Percentiles rank a stretch among this genome's conserved stretches.
phyloP scores from a whole-genome alignment of 176 grass and related monocot species.

The Luzula sylvatica region DNA sequence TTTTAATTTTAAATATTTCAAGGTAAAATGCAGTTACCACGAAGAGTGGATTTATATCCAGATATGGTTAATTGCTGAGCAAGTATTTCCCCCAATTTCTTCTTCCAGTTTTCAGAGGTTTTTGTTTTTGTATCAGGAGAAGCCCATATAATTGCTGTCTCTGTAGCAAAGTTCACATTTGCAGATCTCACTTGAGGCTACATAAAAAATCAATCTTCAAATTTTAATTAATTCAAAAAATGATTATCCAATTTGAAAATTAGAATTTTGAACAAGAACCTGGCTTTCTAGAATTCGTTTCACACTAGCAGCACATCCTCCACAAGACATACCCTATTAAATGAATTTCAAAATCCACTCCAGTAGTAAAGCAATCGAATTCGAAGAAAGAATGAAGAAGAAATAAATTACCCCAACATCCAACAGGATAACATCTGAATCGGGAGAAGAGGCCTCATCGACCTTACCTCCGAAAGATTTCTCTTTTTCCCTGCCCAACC shows the following conservation, averaged over 20 bases:
- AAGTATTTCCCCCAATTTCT: constrained; percentile 70
- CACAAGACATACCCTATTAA: constrained; percentile 87
- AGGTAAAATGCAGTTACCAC: constrained; percentile 37
- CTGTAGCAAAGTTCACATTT: constrained; percentile 89
- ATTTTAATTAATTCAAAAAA: constrained; percentile 10
- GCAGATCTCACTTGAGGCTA: constrained; percentile 67
- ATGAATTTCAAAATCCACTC: neutral
- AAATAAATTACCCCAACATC: constrained; percentile 69
- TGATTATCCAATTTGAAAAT: neutral
- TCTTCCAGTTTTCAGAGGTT: constrained; percentile 55
- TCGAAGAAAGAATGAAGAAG: neutral
- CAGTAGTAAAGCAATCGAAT: neutral
- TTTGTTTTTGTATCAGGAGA: constrained; percentile 24
- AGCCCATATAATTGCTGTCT: constrained; percentile 72
- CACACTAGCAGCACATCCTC: constrained; percentile 84
- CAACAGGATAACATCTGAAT: constrained; percentile 65
- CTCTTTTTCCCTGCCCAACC: constrained; percentile 25
- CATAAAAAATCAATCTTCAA: constrained; percentile 21
- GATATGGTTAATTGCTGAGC: constrained; percentile 54
- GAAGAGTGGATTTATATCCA: constrained; percentile 86
- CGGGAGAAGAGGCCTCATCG: constrained; percentile 34
- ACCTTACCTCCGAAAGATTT: constrained; percentile 20
- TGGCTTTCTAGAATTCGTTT: constrained; percentile 87
- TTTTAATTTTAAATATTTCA: constrained; percentile 8
- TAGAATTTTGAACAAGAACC: constrained; percentile 34